Base-by-base conservation (phyloP, 2,329 filamentous ascomycete genomes). In the Ilyonectria destructans region DNA sequence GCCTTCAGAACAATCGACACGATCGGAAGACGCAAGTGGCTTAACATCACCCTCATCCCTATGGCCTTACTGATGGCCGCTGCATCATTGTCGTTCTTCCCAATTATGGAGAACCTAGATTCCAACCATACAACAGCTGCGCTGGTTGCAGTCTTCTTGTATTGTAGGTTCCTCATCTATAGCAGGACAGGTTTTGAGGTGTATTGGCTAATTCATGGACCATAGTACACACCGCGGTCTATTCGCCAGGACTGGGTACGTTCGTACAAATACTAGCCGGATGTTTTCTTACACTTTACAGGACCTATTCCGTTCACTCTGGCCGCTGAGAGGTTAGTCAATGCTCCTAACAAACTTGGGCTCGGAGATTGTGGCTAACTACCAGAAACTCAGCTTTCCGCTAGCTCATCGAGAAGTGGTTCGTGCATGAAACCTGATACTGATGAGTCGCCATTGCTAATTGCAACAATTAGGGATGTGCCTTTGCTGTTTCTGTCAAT, bases 401-500 rank as follows among this genome's bases (percentile, higher is more conserved):
- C 74, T 86, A 5, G 84, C 84, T 5, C 84, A 86, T 69, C 81
- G 85, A 62, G 85, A 86, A 71, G 80, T 19, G 21, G 45, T 48
- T 23, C 21, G 45, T 48, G 6, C 31, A 2, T 33, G 8, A 13
- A 26, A 2, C 45, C 21, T 4, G 1, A 15, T 26, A 7, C 12
- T 10, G n/a, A 23, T 1, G 26, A 26, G 26, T 26, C 6, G 26
- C 6, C 26, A 26, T 23, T 13, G 45, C 45, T 48, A 26, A 48
- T 5, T 0, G 0, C 13, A 13, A 48, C 6, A 9, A 12, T 13
- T 12, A 80, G 79, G 85, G 26, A 26, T 26, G 85, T 1, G 82
- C 83, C 29, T 82, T 85, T 31, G 84, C 85, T 3, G 85, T 87
- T 21, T 80, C 82, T 3, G 82, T 83, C 26, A 87, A 87, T 68